Conservation (phyloP, 164 flowering plant genomes). For the Annona cherimola region DNA sequence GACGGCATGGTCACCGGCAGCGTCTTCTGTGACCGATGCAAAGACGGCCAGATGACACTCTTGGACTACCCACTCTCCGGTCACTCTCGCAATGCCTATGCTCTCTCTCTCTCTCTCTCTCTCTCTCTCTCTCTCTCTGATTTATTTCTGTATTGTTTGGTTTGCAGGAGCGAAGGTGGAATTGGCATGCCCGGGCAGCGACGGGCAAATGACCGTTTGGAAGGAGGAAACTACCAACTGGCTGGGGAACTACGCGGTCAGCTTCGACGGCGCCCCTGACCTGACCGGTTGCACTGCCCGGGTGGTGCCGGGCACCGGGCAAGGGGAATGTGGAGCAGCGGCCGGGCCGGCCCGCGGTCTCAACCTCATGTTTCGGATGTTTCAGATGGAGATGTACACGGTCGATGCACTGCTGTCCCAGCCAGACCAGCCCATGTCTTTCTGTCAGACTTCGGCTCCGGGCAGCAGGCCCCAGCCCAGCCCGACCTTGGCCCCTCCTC, state of each 20-base stretch:
- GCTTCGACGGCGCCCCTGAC: slow-evolving; percentile 64
- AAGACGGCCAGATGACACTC: slow-evolving; percentile 62
- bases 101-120: too few relatives aligned
- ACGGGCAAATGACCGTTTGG: slow-evolving; percentile 46
- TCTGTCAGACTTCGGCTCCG: slow-evolving; percentile 45
- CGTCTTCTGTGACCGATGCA: slow-evolving; percentile 93
- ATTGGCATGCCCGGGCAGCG: slow-evolving; percentile 47
- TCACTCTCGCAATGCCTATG: too few relatives aligned
- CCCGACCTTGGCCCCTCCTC: slow-evolving; percentile 14
- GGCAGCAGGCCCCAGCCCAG: slow-evolving; percentile 19
- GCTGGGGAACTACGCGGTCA: slow-evolving; percentile 65
- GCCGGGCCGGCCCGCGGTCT: slow-evolving; percentile 52
- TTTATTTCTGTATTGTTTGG: not conserved
- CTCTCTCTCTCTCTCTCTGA: too few relatives aligned
- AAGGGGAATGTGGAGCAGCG: slow-evolving; percentile 42
- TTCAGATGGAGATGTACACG: slow-evolving; percentile 49
- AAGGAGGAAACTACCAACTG: slow-evolving; percentile 64
- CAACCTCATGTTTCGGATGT: slow-evolving; percentile 54
- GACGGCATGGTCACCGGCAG: slow-evolving; percentile 64
- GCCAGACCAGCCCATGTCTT: slow-evolving; percentile 71
- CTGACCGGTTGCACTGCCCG: slow-evolving; percentile 55
- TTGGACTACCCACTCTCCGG: slow-evolving; percentile 81
- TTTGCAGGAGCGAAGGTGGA: slow-evolving; percentile 68
- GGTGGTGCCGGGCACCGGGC: slow-evolving; percentile 35
- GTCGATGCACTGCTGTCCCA: slow-evolving; percentile 68